Base-by-base conservation (phyloP, 225 moss, liverwort and hornwort genomes). In the Polytrichum commune region DNA sequence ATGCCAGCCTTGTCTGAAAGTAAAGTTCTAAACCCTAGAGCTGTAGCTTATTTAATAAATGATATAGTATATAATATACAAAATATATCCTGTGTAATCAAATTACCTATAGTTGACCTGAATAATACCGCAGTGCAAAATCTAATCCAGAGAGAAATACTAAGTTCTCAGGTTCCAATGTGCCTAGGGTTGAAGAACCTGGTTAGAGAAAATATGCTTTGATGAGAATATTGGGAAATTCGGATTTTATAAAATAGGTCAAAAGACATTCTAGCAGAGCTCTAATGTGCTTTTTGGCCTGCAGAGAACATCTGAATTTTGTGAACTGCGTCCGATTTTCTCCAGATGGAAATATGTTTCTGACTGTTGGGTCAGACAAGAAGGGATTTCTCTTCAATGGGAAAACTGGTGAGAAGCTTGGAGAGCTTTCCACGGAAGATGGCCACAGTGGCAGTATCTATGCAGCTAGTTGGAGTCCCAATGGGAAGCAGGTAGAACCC, bases 291-390 rank as follows among this genome's bases (percentile, higher is more conserved):
- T 19, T 5, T 67, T 32, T 29, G 20, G 53, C 10, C 33, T 81
- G 84, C 88, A 93, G 89, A 86, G 91, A 94, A 61, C 97, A 98
- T 68, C 75, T 81, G 60, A 98, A 98, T 77, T 98, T 90, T 79
- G 97, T 98, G 65, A 98, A 98, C 67, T 98, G 97, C 46, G 82
- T 91, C 73, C 82, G 97, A n/a, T 98, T 86, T 72, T 92, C 95
- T 46, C 91, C 94, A 19, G 92, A 98, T 90, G 97, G 97, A 27
- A 93, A 78, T 77, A 91, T 84, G 82, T 92, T 90, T 70, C 63
- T 98, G 56, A 88, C 95, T 56, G 82, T 98, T 62, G 87, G 92
- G 33, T 98, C 97, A 20, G 97, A 98, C 80, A 98, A 93, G 86
- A 95, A 83, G 71, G 97, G 93, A 29, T 69, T 89, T 67, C 78